Evolutionary conservation across 192 early-diverging fungal species (phyloP).

Genomic region (Thoreauomyces humboldtii): DNA sequence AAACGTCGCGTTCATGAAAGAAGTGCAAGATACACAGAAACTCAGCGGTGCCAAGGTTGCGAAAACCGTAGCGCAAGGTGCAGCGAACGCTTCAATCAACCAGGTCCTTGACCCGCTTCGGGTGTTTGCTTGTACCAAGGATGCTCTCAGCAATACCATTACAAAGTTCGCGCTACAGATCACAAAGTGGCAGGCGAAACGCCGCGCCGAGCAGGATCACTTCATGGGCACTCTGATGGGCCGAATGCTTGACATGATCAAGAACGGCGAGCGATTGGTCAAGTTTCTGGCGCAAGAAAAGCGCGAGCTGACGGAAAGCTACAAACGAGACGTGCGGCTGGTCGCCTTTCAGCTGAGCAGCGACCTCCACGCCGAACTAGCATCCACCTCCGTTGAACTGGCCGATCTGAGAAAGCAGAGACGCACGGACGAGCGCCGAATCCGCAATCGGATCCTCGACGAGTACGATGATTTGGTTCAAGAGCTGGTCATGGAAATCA

Average conservation of each 20-base stretch:
- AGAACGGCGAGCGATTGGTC: conserved; percentile 42
- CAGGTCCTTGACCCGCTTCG: conserved; percentile 29
- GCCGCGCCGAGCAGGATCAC: conserved; percentile 43
- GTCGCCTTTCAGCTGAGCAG: conserved; percentile 25
- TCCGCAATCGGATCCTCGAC: conserved; percentile 46
- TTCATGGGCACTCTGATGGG: conserved; percentile 35
- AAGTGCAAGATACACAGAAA: conserved; percentile 15
- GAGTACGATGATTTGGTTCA: conserved; percentile 56
- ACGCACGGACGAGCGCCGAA: conserved; percentile 44
- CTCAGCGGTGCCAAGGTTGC: neutral
- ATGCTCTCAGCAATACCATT: conserved; percentile 38
- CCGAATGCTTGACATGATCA: conserved; percentile 42
- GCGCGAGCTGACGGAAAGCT: conserved; percentile 45
- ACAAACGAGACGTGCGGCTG: conserved; percentile 43
- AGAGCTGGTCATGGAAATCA: conserved; percentile 54
- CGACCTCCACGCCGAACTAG: conserved; percentile 40
- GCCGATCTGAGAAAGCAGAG: conserved; percentile 44
- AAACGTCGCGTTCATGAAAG: conserved; percentile 29
- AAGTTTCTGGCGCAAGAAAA: conserved; percentile 40
- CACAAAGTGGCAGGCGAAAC: conserved; percentile 47
- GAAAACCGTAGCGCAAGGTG: neutral
- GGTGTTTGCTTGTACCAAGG: conserved; percentile 50
- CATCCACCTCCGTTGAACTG: conserved; percentile 46
- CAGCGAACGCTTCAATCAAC: neutral
- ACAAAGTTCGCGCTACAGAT: conserved; percentile 37